A percentile compares a stretch with the other conserved stretches of the same genome.
Conservation (phyloP, 148 eudicot genomes). For the Arbutus unedo region DNA sequence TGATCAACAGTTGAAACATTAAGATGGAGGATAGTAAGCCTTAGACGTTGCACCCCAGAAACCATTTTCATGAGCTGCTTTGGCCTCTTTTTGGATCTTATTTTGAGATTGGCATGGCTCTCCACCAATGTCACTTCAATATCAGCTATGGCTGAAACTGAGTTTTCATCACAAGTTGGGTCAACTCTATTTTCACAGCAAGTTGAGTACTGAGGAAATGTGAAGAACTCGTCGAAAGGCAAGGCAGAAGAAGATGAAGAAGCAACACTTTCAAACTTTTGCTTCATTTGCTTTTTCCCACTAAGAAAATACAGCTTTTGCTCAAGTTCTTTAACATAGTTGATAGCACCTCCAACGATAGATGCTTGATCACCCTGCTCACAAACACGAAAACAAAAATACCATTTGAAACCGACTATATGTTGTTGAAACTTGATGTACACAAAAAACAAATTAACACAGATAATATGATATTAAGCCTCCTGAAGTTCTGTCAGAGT, state of each 20-base stretch:
- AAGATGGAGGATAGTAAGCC: constrained; percentile 58
- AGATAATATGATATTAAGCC: no score
- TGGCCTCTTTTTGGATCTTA: constrained; percentile 38
- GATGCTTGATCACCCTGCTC: constrained; percentile 49
- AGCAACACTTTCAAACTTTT: neutral
- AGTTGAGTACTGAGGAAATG: constrained; percentile 51
- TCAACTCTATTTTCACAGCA: neutral
- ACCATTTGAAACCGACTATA: neutral
- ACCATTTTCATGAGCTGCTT: constrained; percentile 58
- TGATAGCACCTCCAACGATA: constrained; percentile 42
- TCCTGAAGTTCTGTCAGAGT: no score
- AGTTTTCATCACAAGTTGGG: constrained; percentile 2
- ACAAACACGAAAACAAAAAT: neutral
- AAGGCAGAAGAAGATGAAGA: constrained; percentile 8
- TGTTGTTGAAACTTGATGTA: neutral
- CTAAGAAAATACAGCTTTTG: constrained; percentile 29
- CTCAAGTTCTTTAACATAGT: constrained; percentile 46
- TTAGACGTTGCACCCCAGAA: constrained; percentile 43
- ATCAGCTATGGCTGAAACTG: constrained; percentile 33
- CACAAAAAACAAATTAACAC: no score
- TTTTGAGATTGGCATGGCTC: constrained; percentile 64
- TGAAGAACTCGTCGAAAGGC: constrained; percentile 53
- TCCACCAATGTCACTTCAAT: constrained; percentile 72
- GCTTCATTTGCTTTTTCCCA: constrained; percentile 15
- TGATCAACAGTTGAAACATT: constrained; percentile 53